Percentiles rank a stretch among this genome's conserved stretches.
phyloP scores from a whole-genome alignment of 768 basidiomycete genomes.

The Lactarius deliciosus region DNA sequence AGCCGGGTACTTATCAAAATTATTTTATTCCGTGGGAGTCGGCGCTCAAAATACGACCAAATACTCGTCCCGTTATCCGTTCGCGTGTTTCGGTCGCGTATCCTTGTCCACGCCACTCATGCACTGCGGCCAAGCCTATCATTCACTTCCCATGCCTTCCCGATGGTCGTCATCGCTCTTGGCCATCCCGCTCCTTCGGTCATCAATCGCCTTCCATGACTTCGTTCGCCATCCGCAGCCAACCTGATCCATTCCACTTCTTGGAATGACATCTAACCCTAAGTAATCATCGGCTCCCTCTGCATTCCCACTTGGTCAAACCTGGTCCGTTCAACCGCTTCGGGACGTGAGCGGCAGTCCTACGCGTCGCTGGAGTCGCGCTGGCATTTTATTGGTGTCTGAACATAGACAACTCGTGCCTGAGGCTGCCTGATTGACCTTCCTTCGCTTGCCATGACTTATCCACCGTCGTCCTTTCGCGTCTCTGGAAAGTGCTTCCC shows the following conservation, averaged over 20 bases:
- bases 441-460: conserved; percentile 26
- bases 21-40: too few relatives aligned
- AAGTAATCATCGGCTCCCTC: conserved; percentile 23
- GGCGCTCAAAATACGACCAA: conserved; percentile 10
- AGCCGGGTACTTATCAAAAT: too few relatives aligned
- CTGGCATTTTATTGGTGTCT: conserved; percentile 9
- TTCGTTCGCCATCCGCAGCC: conserved; percentile 21
- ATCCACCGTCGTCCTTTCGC: conserved; percentile 3
- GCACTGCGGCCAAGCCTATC: conserved; percentile 3
- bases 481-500: conserved; percentile 11
- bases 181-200: conserved; percentile 12
- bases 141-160: conserved; percentile 18
- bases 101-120: conserved; percentile 7
- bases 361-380: neutral
- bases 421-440: conserved; percentile 2
- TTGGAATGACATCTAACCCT: conserved; percentile 29
- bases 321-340: neutral
- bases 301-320: conserved; percentile 11
- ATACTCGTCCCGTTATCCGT: neutral
- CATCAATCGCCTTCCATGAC: conserved; percentile 13
- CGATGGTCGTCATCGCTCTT: conserved; percentile 20
- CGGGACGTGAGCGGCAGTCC: conserved; percentile 2
- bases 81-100: neutral
- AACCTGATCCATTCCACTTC: conserved; percentile 25
- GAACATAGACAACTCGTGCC: conserved; percentile 13